These are phyloP conservation scores for Saccharum officinarum DNA, from an alignment of 176 grass and related monocot genomes.

Conservation along the genomic window DNA sequence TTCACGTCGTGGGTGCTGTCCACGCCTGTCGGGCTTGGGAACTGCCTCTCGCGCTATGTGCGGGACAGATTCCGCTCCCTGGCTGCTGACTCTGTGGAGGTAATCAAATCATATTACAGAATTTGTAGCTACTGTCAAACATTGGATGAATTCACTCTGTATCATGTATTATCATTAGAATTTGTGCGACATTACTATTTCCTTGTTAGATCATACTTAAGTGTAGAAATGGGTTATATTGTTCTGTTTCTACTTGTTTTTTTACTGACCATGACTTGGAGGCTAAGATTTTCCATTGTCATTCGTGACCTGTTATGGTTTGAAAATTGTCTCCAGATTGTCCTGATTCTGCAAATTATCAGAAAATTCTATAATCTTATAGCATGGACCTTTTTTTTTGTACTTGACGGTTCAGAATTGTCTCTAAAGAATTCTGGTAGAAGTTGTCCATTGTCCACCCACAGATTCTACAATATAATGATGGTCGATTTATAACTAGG, in stretches of 20 bases:
- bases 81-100: conserved; percentile 49
- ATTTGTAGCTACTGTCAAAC: not conserved
- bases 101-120: conserved; percentile 24
- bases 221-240: not conserved
- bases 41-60: conserved; percentile 61
- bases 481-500: conserved; percentile 1
- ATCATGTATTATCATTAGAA: not conserved
- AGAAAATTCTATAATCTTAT: conserved; percentile 1
- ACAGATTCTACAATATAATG: conserved; percentile 7
- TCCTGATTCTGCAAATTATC: not conserved
- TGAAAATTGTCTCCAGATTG: not conserved
- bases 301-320: not conserved
- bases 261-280: not conserved
- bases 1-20: conserved; percentile 72
- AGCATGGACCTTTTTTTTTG: not conserved
- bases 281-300: not conserved
- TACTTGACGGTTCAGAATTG: not conserved
- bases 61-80: conserved; percentile 53
- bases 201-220: not conserved
- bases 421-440: conserved; percentile 6
- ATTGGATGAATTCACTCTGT: not conserved
- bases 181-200: not conserved
- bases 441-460: conserved; percentile 10
- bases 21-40: conserved; percentile 48
- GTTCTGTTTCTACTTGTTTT: not conserved